Conservation (phyloP, 2,329 filamentous ascomycete species). For the Parascedosporium putredinis region DNA sequence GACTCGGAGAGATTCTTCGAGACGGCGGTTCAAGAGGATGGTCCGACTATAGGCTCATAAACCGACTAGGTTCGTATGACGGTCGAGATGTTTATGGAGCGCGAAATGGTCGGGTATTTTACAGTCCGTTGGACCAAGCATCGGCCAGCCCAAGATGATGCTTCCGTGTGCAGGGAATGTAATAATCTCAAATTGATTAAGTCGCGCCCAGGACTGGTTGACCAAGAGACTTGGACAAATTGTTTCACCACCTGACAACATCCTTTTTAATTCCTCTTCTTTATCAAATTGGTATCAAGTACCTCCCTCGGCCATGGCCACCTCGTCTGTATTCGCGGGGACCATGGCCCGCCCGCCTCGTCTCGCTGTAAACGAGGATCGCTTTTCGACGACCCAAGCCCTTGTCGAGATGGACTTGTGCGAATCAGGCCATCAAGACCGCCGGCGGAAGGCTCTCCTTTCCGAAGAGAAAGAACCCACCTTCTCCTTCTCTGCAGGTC, state of each 20-base stretch:
- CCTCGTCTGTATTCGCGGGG: too few relatives aligned
- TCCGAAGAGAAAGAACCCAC: too few relatives aligned
- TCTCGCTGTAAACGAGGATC: too few relatives aligned
- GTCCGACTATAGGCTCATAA: background rate
- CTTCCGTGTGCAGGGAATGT: background rate
- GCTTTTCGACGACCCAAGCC: too few relatives aligned
- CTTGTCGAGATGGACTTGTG: too few relatives aligned
- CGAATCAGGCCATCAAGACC: too few relatives aligned
- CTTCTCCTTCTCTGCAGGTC: background rate
- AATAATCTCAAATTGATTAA: constrained; percentile 3
- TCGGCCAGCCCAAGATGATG: background rate
- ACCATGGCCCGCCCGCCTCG: too few relatives aligned
- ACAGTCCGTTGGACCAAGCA: background rate
- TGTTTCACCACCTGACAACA: background rate
- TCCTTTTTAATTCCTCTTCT: constrained; percentile 1
- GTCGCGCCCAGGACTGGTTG: background rate
- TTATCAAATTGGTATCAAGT: too few relatives aligned
- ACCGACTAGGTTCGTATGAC: too few relatives aligned
- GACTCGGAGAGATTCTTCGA: background rate
- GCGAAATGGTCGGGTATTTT: background rate
- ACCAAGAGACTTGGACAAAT: background rate
- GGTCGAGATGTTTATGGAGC: too few relatives aligned
- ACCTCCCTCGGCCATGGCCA: too few relatives aligned
- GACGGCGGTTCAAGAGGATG: background rate
- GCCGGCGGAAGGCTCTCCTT: too few relatives aligned